Conservation (phyloP, 441 rosid species). For the Jatropha podagrica region DNA sequence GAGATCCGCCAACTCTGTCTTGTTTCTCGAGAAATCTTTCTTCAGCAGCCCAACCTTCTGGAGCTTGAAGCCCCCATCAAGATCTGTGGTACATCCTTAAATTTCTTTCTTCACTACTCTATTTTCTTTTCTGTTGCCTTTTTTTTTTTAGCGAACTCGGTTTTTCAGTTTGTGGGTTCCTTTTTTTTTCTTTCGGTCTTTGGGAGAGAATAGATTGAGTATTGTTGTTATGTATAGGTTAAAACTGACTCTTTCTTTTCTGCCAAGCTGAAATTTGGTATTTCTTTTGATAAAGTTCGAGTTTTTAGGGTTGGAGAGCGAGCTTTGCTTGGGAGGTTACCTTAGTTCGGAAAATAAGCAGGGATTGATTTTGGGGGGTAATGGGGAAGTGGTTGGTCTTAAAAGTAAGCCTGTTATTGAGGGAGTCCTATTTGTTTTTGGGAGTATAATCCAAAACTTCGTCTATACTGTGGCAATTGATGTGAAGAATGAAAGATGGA, state of each 20-base stretch:
- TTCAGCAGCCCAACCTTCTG: constrained; percentile 87
- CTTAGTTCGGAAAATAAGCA: not conserved
- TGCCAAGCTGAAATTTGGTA: not conserved
- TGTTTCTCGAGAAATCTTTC: constrained; percentile 68
- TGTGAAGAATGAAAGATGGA: not conserved
- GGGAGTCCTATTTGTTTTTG: not conserved
- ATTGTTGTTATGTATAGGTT: not conserved
- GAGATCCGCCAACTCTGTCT: constrained; percentile 92
- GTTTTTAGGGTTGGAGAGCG: not conserved
- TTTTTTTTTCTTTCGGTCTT: not conserved
- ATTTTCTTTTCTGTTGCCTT: not conserved
- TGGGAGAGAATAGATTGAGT: not conserved
- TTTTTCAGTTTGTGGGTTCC: not conserved
- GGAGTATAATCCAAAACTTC: not conserved
- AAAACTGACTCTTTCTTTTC: not conserved
- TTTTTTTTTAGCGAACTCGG: not conserved
- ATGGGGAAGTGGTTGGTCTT: not conserved
- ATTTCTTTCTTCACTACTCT: not conserved
- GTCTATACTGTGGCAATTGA: not conserved
- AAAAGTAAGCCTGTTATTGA: not conserved
- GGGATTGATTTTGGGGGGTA: not conserved
- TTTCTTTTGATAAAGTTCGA: not conserved
- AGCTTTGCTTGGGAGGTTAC: not conserved
- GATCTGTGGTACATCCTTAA: constrained; percentile 70
- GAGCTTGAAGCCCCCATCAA: constrained; percentile 96